Evolutionary conservation across 75 land plant species (phyloP).

Genomic region (Pinus taeda): DNA sequence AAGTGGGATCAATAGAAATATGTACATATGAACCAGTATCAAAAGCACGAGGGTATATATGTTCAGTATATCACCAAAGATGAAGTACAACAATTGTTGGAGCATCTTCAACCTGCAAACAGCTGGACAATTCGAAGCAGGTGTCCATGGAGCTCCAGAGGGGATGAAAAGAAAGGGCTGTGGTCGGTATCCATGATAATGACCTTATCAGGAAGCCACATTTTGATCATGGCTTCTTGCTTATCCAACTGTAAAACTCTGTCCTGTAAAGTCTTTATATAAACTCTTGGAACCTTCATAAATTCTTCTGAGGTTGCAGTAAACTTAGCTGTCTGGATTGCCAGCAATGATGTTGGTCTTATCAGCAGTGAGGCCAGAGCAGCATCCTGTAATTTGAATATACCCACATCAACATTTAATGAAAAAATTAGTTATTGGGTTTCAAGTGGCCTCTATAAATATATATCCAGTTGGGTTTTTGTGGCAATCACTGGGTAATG

Average conservation of each 20-base stretch:
- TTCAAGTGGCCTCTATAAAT: no score
- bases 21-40: no score
- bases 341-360: constrained; percentile 19
- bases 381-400: constrained; percentile 20
- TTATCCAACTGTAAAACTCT: constrained; percentile 3
- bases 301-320: neutral
- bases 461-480: no score
- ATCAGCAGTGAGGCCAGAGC: constrained; percentile 18
- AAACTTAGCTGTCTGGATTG: constrained; percentile 14
- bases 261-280: constrained; percentile 27
- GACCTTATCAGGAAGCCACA: constrained; percentile 16
- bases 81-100: no score
- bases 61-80: no score
- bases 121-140: neutral
- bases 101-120: neutral
- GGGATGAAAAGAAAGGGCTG: constrained; percentile 32
- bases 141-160: constrained; percentile 3
- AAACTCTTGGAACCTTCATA: constrained; percentile 21
- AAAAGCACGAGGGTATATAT: no score
- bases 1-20: no score
- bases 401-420: no score
- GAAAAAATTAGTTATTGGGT: no score
- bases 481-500: neutral
- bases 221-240: constrained; percentile 11
- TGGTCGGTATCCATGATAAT: constrained; percentile 23